Conservation (phyloP, 164 flowering plant genomes). For the Stephania yunnanensis region DNA sequence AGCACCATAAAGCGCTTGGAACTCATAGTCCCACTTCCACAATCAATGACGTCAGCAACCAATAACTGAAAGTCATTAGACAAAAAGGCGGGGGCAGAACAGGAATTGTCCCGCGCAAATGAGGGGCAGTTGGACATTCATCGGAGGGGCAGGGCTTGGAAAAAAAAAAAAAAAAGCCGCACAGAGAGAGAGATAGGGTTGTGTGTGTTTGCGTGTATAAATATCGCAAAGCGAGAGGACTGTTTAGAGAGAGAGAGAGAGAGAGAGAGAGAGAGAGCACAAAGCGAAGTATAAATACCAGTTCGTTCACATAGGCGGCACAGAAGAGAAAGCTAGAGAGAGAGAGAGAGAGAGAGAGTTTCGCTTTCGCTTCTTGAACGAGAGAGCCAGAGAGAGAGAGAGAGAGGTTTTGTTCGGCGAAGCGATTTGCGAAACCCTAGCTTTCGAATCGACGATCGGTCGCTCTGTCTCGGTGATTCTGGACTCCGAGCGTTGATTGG, state of each 20-base stretch:
- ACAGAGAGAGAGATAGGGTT: neutral
- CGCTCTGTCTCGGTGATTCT: neutral
- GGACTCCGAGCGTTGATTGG: neutral
- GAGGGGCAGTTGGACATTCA: neutral
- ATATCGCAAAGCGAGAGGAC: constrained; percentile 2
- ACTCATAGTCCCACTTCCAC: too few relatives aligned
- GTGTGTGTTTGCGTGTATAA: neutral
- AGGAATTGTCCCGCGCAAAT: neutral
- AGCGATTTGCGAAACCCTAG: constrained; percentile 4
- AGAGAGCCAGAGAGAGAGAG: neutral
- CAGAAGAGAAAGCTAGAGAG: constrained; percentile 6
- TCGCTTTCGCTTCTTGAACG: neutral
- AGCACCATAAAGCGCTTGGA: too few relatives aligned
- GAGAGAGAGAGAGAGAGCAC: neutral
- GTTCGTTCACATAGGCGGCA: neutral
- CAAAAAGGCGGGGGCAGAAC: neutral
- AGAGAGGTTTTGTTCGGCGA: neutral
- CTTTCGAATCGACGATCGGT: constrained; percentile 6
- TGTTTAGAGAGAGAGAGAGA: neutral
- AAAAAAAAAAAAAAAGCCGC: neutral
- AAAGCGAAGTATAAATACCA: constrained; percentile 1
- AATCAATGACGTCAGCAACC: too few relatives aligned
- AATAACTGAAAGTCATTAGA: neutral
- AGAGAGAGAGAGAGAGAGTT: neutral
- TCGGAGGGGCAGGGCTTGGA: neutral